A percentile compares a stretch with the other conserved stretches of the same genome.
phyloP scores from a whole-genome alignment of 345 rosid genomes.

The Gossypium ekmanianum region DNA sequence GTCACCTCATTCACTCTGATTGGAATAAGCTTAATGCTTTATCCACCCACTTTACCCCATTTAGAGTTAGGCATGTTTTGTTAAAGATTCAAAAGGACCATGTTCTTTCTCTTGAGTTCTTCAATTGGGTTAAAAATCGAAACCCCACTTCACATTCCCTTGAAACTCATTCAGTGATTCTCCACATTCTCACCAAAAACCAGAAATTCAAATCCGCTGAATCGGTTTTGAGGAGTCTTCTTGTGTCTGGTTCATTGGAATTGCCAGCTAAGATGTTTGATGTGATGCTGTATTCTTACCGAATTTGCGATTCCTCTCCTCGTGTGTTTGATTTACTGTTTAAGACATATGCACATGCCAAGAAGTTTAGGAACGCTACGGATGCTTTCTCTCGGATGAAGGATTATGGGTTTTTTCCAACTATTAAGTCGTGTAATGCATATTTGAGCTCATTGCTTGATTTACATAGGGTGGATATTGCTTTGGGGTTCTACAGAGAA shows the following conservation, averaged over 20 bases:
- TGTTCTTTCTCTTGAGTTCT: conserved; percentile 73
- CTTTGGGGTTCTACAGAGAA: conserved; percentile 56
- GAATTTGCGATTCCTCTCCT: conserved; percentile 72
- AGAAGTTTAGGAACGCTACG: conserved; percentile 64
- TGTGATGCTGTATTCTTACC: conserved; percentile 49
- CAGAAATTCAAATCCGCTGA: conserved; percentile 73
- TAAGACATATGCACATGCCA: conserved; percentile 61
- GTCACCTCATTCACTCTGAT: conserved; percentile 80
- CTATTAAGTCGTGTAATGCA: conserved; percentile 75
- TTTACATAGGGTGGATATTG: conserved; percentile 57
- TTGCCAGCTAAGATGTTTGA: conserved; percentile 59
- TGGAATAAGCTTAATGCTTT: conserved; percentile 60
- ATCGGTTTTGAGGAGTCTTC: conserved; percentile 40
- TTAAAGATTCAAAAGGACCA: conserved; percentile 57
- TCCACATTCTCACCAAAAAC: conserved; percentile 65
- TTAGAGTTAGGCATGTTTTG: conserved; percentile 57
- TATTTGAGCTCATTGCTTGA: conserved; percentile 64
- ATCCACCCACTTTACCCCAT: conserved; percentile 40
- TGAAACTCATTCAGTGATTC: conserved; percentile 53
- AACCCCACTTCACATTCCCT: conserved; percentile 52
- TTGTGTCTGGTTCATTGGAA: conserved; percentile 26
- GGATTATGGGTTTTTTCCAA: conserved; percentile 64
- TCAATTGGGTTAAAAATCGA: conserved; percentile 52
- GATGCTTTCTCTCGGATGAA: conserved; percentile 58
- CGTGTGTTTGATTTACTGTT: conserved; percentile 74